Conservation (phyloP, 2,329 filamentous ascomycete genomes). For the Colletotrichum lupini region DNA sequence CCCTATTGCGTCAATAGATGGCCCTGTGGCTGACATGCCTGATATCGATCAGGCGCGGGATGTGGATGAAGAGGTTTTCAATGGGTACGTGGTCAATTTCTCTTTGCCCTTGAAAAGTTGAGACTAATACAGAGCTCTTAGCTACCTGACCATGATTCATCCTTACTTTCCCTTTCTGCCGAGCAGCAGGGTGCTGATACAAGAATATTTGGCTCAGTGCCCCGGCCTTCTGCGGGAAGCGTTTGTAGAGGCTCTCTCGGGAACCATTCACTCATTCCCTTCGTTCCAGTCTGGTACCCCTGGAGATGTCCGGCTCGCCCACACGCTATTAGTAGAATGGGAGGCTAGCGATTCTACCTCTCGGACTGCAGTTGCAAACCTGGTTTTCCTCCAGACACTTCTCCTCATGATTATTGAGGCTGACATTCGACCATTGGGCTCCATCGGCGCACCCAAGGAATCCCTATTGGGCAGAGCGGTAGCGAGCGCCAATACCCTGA, state of each 20-base stretch:
- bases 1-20: constrained; percentile 47
- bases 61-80: constrained; percentile 57
- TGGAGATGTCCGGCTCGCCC: constrained; percentile 57
- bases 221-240: constrained; percentile 69
- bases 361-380: constrained; percentile 53
- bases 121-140: constrained; percentile 41
- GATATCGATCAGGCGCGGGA: constrained; percentile 48
- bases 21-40: constrained; percentile 47
- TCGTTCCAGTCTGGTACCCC: constrained; percentile 48
- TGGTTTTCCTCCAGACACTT: constrained; percentile 74
- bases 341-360: constrained; percentile 54
- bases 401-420: constrained; percentile 75
- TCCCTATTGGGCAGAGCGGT: constrained; percentile 74
- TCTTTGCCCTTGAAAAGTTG: neutral
- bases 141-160: constrained; percentile 74
- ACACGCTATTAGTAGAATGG: constrained; percentile 62
- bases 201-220: constrained; percentile 66
- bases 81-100: constrained; percentile 51
- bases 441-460: constrained; percentile 59
- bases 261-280: constrained; percentile 65
- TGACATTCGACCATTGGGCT: constrained; percentile 62
- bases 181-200: constrained; percentile 64
- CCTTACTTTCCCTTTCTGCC: constrained; percentile 75
- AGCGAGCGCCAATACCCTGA: constrained; percentile 73
- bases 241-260: constrained; percentile 72